phyloP scores from a whole-genome alignment of 768 basidiomycete genomes.

The Lactifluus pinguis region DNA sequence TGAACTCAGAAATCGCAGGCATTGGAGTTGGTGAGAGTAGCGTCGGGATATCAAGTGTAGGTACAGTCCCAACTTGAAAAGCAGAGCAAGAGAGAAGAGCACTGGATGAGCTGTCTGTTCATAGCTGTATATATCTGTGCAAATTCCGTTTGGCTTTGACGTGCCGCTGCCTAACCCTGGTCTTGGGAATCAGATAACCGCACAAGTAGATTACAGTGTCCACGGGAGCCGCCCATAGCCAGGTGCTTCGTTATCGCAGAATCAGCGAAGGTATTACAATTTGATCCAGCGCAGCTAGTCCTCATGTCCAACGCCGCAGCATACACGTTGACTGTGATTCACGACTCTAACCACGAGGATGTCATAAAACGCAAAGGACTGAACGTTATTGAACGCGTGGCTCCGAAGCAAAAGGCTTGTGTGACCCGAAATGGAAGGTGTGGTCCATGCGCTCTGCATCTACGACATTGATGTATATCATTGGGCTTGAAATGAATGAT shows the following conservation, averaged over 20 bases:
- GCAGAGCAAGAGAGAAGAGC: background rate
- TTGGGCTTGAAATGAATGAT: background rate
- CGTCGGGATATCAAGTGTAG: background rate
- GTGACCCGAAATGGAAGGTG: slow-evolving; percentile 3
- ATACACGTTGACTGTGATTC: background rate
- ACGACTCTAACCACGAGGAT: background rate
- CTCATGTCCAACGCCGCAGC: slow-evolving; percentile 2
- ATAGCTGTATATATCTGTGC: slow-evolving; percentile 11
- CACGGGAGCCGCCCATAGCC: background rate
- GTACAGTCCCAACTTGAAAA: background rate
- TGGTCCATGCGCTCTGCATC: background rate
- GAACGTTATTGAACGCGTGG: background rate
- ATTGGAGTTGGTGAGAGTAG: background rate
- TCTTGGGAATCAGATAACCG: background rate
- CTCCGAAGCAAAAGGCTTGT: background rate
- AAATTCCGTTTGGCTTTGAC: background rate
- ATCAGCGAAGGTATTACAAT: background rate
- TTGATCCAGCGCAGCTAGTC: background rate
- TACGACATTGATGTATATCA: background rate
- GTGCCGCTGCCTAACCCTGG: background rate
- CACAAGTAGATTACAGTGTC: background rate
- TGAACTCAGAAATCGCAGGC: background rate
- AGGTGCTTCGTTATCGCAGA: background rate
- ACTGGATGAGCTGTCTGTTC: background rate
- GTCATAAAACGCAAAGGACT: background rate